Conservation (phyloP, 164 flowering plant species). For the Aristolochia contorta region DNA sequence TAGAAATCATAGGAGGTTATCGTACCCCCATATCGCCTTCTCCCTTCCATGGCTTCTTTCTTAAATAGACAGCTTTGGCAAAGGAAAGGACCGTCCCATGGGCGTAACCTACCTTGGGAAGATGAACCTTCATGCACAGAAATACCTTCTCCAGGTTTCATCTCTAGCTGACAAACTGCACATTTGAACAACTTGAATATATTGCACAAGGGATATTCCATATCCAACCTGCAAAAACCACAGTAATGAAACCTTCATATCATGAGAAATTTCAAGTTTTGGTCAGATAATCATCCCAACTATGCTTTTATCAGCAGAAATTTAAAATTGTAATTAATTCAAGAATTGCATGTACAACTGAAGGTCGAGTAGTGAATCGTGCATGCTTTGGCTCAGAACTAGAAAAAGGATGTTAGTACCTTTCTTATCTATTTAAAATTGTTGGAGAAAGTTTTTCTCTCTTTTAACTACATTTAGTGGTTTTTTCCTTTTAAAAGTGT, state of each 20-base stretch:
- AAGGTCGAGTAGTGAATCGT: too few species aligned
- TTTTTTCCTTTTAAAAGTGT: too few species aligned
- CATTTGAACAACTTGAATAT: conserved; percentile 91
- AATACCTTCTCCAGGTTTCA: conserved; percentile 84
- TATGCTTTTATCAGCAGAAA: too few species aligned
- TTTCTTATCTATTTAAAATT: too few species aligned
- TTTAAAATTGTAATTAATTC: too few species aligned
- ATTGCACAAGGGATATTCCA: conserved; percentile 91
- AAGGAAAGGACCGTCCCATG: conserved; percentile 99
- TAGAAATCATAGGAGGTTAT: background rate
- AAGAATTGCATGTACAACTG: too few species aligned
- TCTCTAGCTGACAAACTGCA: conserved; percentile 89
- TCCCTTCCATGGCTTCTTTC: conserved; percentile 99
- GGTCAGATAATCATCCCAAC: too few species aligned
- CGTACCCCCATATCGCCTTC: conserved; percentile 57
- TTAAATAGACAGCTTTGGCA: conserved; percentile 81
- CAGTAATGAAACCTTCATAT: background rate
- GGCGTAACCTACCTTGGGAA: conserved; percentile 46
- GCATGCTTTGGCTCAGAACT: too few species aligned
- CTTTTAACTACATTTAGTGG: too few species aligned
- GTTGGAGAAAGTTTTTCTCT: too few species aligned
- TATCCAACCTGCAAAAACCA: conserved; percentile 60
- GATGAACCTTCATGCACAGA: conserved; percentile 74
- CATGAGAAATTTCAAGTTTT: too few species aligned
- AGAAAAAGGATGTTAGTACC: background rate